Conservation (phyloP, 495 filamentous ascomycete species). For the Daldinia concentrica region DNA sequence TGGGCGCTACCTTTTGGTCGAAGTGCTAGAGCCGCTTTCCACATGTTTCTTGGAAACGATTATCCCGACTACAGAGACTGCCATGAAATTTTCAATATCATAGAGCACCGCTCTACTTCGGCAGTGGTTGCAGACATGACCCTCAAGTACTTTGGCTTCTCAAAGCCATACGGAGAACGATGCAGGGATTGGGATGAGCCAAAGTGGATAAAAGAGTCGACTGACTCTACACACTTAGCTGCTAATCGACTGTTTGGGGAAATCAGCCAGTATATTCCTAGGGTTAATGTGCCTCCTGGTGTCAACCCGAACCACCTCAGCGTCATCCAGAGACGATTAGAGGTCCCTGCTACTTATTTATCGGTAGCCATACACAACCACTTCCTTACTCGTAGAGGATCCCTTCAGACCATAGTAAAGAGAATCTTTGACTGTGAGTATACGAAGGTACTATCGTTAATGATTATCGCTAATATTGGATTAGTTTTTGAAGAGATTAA, state of each 20-base stretch:
- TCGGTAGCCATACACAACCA: slow-evolving; percentile 18
- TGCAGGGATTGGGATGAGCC: slow-evolving; percentile 37
- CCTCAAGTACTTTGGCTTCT: slow-evolving; percentile 43
- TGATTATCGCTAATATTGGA: slow-evolving; percentile 14
- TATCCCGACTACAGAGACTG: slow-evolving; percentile 24
- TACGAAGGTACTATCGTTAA: neutral
- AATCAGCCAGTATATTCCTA: slow-evolving; percentile 19
- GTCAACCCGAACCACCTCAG: slow-evolving; percentile 29
- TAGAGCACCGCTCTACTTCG: slow-evolving; percentile 50
- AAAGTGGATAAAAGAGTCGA: slow-evolving; percentile 12
- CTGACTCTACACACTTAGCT: slow-evolving; percentile 6
- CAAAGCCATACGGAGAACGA: slow-evolving; percentile 25
- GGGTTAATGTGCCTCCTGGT: slow-evolving; percentile 32
- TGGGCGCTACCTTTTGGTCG: slow-evolving; percentile 40
- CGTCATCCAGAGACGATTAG: slow-evolving; percentile 17
- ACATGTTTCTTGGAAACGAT: slow-evolving; percentile 12
- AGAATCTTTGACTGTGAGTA: slow-evolving; percentile 30
- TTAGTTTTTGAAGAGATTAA: slow-evolving; percentile 36
- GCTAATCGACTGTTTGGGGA: neutral
- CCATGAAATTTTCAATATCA: slow-evolving; percentile 48
- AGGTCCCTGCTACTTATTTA: slow-evolving; percentile 26
- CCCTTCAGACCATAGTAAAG: neutral
- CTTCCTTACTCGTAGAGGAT: neutral
- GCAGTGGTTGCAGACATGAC: slow-evolving; percentile 47
- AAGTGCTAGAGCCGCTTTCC: slow-evolving; percentile 31